Percentiles rank a stretch among this genome's conserved stretches.
phyloP scores from a whole-genome alignment of 306 rosid genomes.

The Fragaria nilgerrensis region DNA sequence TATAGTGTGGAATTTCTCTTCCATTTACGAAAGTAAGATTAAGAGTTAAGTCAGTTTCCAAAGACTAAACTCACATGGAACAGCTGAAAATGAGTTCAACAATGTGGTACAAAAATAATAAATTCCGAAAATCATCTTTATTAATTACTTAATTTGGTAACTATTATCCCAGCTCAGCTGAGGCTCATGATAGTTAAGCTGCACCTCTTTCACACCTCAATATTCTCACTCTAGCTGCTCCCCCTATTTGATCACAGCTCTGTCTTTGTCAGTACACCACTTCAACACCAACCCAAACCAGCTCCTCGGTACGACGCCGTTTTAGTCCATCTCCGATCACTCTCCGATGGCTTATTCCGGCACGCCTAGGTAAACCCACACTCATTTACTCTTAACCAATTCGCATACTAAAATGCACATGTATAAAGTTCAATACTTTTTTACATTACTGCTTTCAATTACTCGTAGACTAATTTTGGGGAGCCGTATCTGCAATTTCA shows the following conservation, averaged over 20 bases:
- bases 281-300: neutral
- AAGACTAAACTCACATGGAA: too few species aligned
- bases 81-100: too few species aligned
- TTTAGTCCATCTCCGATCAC: slow-evolving; percentile 14
- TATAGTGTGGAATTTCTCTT: too few species aligned
- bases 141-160: too few species aligned
- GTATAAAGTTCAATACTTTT: neutral
- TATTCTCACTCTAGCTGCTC: neutral
- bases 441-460: neutral
- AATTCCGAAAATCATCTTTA: too few species aligned
- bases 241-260: neutral
- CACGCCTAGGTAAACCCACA: slow-evolving; percentile 13
- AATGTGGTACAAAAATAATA: too few species aligned
- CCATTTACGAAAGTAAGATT: too few species aligned
- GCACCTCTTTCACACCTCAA: neutral
- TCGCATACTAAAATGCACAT: neutral
- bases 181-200: neutral
- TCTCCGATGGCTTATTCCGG: slow-evolving; percentile 24
- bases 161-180: too few species aligned
- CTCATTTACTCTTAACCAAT: neutral
- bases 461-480: neutral
- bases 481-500: neutral
- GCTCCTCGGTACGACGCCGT: slow-evolving; percentile 5
- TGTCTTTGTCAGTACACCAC: neutral
- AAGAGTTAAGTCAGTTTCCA: too few species aligned